phyloP scores from a whole-genome alignment of 2,329 filamentous ascomycete species.

The Pezicula neosporulosa region DNA sequence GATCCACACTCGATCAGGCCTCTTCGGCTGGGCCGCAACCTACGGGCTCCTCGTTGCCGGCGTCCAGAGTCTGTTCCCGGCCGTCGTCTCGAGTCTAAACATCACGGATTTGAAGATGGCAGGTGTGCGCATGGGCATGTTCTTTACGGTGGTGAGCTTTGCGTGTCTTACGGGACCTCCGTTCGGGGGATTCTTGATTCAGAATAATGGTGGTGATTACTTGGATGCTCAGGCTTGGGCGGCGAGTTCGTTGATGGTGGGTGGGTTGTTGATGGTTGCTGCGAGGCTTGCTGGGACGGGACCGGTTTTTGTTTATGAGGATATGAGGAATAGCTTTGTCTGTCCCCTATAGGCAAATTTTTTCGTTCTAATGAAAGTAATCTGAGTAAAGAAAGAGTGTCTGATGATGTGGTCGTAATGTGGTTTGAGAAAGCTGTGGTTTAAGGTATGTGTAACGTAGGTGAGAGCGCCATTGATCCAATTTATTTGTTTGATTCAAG shows the following conservation, averaged over 20 bases:
- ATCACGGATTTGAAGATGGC: slow-evolving; percentile 46
- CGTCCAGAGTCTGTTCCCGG: slow-evolving; percentile 46
- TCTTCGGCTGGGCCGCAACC: slow-evolving; percentile 43
- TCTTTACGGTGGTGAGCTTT: slow-evolving; percentile 44
- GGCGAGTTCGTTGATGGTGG: neutral
- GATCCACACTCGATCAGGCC: slow-evolving; percentile 33
- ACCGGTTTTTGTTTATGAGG: slow-evolving; percentile 11
- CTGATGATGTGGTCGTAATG: too few relatives aligned
- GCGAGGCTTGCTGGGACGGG: neutral
- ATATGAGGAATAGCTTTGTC: neutral
- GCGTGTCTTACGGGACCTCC: slow-evolving; percentile 48
- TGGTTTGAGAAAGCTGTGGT: too few relatives aligned
- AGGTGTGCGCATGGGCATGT: slow-evolving; percentile 49
- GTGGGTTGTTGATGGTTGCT: neutral
- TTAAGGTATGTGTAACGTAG: too few relatives aligned
- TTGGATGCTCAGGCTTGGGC: slow-evolving; percentile 37
- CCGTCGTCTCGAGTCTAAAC: slow-evolving; percentile 39
- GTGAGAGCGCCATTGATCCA: too few relatives aligned
- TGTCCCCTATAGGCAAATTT: too few relatives aligned
- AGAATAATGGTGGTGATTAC: slow-evolving; percentile 37
- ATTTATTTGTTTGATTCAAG: too few relatives aligned
- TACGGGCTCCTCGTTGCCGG: slow-evolving; percentile 46
- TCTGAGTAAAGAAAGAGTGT: too few relatives aligned
- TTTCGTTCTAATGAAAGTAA: too few relatives aligned
- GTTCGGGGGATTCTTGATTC: slow-evolving; percentile 46